phyloP scores from a whole-genome alignment of 257 asterid species.

The Nicotiana otophora region DNA sequence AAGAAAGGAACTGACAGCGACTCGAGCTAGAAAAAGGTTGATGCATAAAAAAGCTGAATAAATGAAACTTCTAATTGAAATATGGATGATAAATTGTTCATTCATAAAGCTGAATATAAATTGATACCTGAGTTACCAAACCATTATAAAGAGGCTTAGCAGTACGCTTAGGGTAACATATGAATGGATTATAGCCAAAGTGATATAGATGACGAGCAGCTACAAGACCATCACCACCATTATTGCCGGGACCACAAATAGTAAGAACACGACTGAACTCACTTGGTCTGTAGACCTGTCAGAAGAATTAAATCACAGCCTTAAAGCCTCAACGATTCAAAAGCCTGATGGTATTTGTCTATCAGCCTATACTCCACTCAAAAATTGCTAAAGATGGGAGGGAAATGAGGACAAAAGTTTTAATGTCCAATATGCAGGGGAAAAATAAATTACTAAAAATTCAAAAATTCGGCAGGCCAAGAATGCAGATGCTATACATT shows the following conservation, averaged over 20 bases:
- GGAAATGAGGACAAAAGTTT: background rate
- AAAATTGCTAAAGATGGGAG: background rate
- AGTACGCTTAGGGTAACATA: conserved; percentile 88
- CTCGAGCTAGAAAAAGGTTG: conserved; percentile 58
- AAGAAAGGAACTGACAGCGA: conserved; percentile 78
- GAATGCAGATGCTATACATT: background rate
- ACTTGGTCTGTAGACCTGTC: conserved; percentile 64
- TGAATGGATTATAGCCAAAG: conserved; percentile 68
- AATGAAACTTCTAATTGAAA: background rate
- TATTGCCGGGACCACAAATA: conserved; percentile 93
- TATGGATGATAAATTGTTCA: background rate
- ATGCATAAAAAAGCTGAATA: conserved; percentile 21
- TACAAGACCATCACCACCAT: conserved; percentile 97
- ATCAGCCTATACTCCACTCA: background rate
- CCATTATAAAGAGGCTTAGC: conserved; percentile 71
- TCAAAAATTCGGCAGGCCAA: background rate
- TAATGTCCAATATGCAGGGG: background rate
- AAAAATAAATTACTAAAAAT: background rate
- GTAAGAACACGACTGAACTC: conserved; percentile 65
- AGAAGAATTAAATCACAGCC: background rate
- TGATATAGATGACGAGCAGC: conserved; percentile 95
- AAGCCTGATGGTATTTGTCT: background rate
- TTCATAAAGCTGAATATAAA: background rate
- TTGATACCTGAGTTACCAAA: conserved; percentile 74
- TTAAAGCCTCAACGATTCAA: background rate